Evolutionary conservation across 2,329 filamentous ascomycete genomes (phyloP).

Genomic region (Pochonia chlamydosporia): DNA sequence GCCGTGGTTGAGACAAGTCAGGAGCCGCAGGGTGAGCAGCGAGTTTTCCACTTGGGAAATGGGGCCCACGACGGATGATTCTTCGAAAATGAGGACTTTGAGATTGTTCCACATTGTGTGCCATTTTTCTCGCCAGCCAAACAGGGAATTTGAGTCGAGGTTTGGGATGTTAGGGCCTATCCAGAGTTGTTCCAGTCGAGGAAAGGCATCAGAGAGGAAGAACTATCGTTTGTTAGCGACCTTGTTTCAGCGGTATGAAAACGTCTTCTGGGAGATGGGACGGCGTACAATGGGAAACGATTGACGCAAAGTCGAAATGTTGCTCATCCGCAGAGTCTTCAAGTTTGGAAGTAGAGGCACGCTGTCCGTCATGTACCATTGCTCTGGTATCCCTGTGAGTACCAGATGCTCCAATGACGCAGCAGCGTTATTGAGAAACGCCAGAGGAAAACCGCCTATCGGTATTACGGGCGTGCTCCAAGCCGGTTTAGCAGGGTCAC

Average conservation of each 20-base stretch:
- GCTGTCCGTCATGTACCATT: constrained; percentile 10
- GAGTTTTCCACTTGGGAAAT: constrained; percentile 17
- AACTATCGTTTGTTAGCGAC: constrained; percentile 15
- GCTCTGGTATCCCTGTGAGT: constrained; percentile 15
- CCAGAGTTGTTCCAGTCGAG: constrained; percentile 25
- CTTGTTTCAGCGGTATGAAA: not conserved
- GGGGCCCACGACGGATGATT: constrained; percentile 14
- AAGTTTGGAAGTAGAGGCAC: constrained; percentile 21
- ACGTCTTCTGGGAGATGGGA: not conserved
- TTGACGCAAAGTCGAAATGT: constrained; percentile 9
- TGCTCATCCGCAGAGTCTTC: constrained; percentile 21
- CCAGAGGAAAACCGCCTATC: constrained; percentile 6
- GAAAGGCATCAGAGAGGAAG: constrained; percentile 10
- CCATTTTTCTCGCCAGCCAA: constrained; percentile 12
- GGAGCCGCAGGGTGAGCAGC: constrained; percentile 13
- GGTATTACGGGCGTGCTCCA: constrained; percentile 7
- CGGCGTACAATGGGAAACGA: constrained; percentile 5
- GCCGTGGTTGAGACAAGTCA: constrained; percentile 22
- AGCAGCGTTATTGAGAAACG: constrained; percentile 12
- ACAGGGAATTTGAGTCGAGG: constrained; percentile 9
- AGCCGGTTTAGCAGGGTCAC: constrained; percentile 5
- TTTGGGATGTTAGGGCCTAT: constrained; percentile 19
- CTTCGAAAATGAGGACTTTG: constrained; percentile 18
- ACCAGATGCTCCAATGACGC: constrained; percentile 14
- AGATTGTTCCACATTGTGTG: constrained; percentile 23